A percentile compares a stretch with the other conserved stretches of the same genome.
Conservation (phyloP, 306 rosid genomes). For the Vicia sativa region DNA sequence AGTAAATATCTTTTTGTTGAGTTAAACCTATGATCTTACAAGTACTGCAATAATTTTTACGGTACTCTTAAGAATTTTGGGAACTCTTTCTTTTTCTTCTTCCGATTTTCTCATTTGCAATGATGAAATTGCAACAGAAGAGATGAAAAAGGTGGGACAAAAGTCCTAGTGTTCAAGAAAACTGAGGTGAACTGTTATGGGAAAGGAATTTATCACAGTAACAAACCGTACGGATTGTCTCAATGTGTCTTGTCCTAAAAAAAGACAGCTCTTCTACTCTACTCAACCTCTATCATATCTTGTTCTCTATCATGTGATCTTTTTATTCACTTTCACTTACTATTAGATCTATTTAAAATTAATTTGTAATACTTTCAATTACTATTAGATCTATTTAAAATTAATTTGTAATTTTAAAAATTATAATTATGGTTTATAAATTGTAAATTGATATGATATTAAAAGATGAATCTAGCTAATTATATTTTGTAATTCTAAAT, state of each 20-base stretch:
- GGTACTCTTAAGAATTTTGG: not conserved
- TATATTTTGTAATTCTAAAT: no score
- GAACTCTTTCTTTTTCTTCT: not conserved
- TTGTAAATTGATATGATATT: no score
- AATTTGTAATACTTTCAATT: no score
- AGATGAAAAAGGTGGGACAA: constrained; percentile 40
- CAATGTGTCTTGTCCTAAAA: constrained; percentile 33
- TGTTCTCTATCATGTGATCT: not conserved
- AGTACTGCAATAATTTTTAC: not conserved
- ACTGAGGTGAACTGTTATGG: constrained; percentile 16
- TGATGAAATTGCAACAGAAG: not conserved
- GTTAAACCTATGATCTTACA: no score
- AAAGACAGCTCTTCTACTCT: constrained; percentile 33
- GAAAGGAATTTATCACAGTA: constrained; percentile 37
- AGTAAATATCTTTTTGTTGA: no score
- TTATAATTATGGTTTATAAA: no score
- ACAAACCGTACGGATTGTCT: constrained; percentile 39
- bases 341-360: no score
- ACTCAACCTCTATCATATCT: not conserved
- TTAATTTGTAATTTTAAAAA: no score
- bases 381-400: no score
- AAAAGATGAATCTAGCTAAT: no score
- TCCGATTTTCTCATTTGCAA: not conserved
- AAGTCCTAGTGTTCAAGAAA: constrained; percentile 11
- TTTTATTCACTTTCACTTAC: not conserved